Conservation (phyloP, 2,329 filamentous ascomycete species). For the Aciculosporium take region DNA sequence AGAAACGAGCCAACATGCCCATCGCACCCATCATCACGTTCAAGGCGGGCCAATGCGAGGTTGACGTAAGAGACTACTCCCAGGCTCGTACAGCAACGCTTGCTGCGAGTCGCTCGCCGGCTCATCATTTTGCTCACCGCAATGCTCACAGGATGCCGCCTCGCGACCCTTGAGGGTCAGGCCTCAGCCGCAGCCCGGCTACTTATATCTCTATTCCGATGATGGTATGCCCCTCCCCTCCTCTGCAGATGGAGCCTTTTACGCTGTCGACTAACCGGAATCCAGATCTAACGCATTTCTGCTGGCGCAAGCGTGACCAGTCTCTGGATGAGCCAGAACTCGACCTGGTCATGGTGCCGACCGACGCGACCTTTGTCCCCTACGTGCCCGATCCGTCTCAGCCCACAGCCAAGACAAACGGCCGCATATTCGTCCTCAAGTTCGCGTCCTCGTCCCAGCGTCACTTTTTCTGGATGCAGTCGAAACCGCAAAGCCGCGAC, state of each 20-base stretch:
- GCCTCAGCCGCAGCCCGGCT: conserved; percentile 59
- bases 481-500: conserved; percentile 59
- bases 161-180: conserved; percentile 51
- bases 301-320: conserved; percentile 74
- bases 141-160: conserved; percentile 2
- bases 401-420: conserved; percentile 55
- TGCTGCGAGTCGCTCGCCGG: background rate
- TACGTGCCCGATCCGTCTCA: conserved; percentile 50
- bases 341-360: conserved; percentile 87
- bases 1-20: conserved; percentile 45
- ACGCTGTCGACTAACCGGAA: background rate
- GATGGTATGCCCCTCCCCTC: conserved; percentile 48
- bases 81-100: conserved; percentile 1
- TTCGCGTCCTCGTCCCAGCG: conserved; percentile 85
- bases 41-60: conserved; percentile 81
- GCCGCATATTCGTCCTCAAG: conserved; percentile 84
- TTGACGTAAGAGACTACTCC: conserved; percentile 47
- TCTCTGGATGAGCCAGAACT: conserved; percentile 61
- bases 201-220: conserved; percentile 83
- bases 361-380: conserved; percentile 74
- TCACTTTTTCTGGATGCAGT: conserved; percentile 93
- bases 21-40: conserved; percentile 81
- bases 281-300: conserved; percentile 85
- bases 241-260: background rate
- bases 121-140: conserved; percentile 9